These are phyloP conservation scores for Linum lewisii DNA, from an alignment of 345 rosid species.

Conservation along the genomic window DNA sequence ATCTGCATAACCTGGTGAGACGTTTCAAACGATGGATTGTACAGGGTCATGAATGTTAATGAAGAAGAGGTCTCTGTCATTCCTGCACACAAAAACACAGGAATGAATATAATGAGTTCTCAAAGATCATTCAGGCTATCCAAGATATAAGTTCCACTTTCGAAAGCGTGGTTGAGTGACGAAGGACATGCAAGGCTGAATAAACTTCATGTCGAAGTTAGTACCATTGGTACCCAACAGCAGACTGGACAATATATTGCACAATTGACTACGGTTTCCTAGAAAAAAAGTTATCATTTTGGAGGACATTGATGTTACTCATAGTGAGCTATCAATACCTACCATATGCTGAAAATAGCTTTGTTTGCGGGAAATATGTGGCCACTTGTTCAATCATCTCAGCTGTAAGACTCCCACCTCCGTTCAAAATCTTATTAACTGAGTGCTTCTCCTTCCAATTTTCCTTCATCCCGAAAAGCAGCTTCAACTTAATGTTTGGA, in stretches of 20 bases:
- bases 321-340: conserved; percentile 7
- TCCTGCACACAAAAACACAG: conserved; percentile 29
- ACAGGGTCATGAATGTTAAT: conserved; percentile 54
- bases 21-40: conserved; percentile 31
- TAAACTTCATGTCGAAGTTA: too few species aligned
- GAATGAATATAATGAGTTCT: conserved; percentile 5
- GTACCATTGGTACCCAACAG: too few species aligned
- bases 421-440: conserved; percentile 66
- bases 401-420: conserved; percentile 69
- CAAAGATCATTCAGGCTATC: too few species aligned
- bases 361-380: conserved; percentile 50
- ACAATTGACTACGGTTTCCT: too few species aligned
- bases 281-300: neutral
- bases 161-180: too few species aligned
- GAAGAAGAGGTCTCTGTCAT: conserved; percentile 91
- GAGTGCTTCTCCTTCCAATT: conserved; percentile 29
- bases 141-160: too few species aligned
- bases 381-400: conserved; percentile 38
- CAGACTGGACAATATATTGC: too few species aligned
- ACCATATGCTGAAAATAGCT: conserved; percentile 75
- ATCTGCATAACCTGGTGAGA: conserved; percentile 12
- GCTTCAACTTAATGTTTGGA: neutral
- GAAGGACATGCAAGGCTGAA: too few species aligned
- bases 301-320: neutral
- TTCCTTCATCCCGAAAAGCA: conserved; percentile 31